Evolutionary conservation across 257 asterid species (phyloP), one percentile per base, ranked within the genome.

Genomic region (Solanum chaucha): DNA sequence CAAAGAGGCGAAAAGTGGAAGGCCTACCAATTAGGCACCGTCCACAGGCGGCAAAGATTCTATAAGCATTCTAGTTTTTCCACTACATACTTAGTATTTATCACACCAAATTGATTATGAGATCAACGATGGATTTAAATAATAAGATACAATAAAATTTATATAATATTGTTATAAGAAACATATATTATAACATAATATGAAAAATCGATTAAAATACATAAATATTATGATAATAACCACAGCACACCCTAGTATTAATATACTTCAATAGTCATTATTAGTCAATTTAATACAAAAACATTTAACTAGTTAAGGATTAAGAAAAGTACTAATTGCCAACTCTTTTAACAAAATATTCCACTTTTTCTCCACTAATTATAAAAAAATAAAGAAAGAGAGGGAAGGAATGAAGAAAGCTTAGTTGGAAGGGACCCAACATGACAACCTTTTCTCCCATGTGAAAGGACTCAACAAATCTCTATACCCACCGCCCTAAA

Each of bases 391-490:
- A 68, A 38, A 38, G 48, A 67, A 82, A 38, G 59, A 24, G 44
- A 34, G 65, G 82, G 65, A 58, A 1, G 72, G 84, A 85, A 77
- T 81, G 88, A 87, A 90, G 89, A 90, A 90, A 86, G 90, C 87
- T 92, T 92, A 92, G 93, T 86, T 89, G 93, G 92, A 44, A 74
- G 88, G 89, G 92, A 92, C 84, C 96, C 94, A 87, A 92, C 92
- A 83, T 55, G 87, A 32, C 34, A 81, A 73, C 32, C 90, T 87
- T 88, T 92, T 86, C 88, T 88, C 93, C 94, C 91, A 92, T 93
- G 93, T 92, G 90, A 86, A 90, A 82, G 90, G 91, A 36, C 86
- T 70, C 88, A 71, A 84, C 77, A 64, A 83, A 36, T 83, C 34
- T 71, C 55, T 82, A 83, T 38, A 77, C 34, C 70, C 89, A 89